Percentiles rank a stretch among this genome's conserved stretches.
Conservation (phyloP, 176 grass and related monocot species). For the Phyllostachys edulis region DNA sequence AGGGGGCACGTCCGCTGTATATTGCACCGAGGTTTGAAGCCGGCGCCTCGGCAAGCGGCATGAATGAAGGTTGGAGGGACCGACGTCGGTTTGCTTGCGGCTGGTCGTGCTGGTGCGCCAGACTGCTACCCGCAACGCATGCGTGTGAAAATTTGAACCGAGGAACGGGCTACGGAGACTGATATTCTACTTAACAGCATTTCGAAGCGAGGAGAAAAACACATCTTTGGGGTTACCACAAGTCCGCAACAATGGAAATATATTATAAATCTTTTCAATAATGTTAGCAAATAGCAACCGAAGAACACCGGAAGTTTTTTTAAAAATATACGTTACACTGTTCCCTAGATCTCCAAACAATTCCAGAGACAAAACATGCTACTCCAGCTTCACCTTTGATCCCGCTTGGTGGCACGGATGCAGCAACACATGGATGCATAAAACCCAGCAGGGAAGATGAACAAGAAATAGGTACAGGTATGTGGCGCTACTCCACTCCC, state of each 20-base stretch:
- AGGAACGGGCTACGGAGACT: background rate
- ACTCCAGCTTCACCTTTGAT: slow-evolving; percentile 52
- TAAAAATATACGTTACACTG: background rate
- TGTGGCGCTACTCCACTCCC: slow-evolving; percentile 87
- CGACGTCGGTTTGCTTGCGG: background rate
- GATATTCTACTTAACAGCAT: background rate
- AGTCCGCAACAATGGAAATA: background rate
- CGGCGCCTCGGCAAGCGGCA: background rate
- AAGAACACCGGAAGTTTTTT: background rate
- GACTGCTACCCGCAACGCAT: too few relatives aligned
- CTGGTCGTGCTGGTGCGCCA: too few relatives aligned
- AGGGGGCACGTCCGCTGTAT: too few relatives aligned
- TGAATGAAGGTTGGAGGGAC: background rate
- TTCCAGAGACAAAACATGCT: slow-evolving; percentile 13
- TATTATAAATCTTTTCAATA: background rate
- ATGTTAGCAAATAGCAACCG: background rate
- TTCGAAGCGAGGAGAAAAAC: background rate
- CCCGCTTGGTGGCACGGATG: slow-evolving; percentile 50
- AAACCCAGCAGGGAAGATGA: slow-evolving; percentile 88
- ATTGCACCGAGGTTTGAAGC: background rate
- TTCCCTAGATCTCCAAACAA: background rate
- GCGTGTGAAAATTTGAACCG: background rate
- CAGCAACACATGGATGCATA: slow-evolving; percentile 72
- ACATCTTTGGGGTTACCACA: background rate
- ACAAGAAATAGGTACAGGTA: slow-evolving; percentile 77